phyloP scores from a whole-genome alignment of 768 basidiomycete genomes.

The Mycena belliarum region DNA sequence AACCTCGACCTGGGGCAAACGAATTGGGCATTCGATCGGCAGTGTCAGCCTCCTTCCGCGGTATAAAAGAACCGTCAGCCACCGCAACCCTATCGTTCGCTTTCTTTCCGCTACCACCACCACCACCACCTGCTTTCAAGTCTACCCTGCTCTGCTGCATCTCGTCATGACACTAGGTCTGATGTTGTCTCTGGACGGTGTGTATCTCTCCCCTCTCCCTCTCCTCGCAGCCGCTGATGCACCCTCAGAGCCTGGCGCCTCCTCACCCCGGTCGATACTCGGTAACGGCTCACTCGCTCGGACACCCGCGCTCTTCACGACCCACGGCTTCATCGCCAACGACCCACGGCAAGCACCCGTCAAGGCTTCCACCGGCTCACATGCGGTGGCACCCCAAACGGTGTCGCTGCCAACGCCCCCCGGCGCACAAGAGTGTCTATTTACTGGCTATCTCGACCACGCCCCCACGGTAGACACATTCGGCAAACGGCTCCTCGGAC shows the following conservation, averaged over 20 bases:
- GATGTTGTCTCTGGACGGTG: not conserved
- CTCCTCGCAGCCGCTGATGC: not conserved
- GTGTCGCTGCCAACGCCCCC: not conserved
- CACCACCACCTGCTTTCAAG: not conserved
- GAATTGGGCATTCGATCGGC: not conserved
- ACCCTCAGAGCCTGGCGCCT: not conserved
- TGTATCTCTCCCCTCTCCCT: not conserved
- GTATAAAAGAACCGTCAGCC: not conserved
- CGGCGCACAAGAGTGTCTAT: not conserved
- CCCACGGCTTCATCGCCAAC: not conserved
- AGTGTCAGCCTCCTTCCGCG: not conserved
- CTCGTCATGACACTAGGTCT: not conserved
- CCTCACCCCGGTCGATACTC: too few relatives aligned
- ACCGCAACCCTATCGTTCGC: not conserved
- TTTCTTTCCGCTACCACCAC: conserved; percentile 5
- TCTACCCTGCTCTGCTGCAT: not conserved
- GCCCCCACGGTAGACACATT: not conserved
- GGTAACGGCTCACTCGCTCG: too few relatives aligned
- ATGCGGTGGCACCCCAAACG: not conserved
- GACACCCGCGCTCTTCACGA: not conserved
- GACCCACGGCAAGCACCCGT: not conserved
- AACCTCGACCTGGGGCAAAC: too few relatives aligned
- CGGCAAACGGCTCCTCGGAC: too few relatives aligned
- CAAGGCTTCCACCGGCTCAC: not conserved
- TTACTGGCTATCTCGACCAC: not conserved